A percentile compares a stretch with the other conserved stretches of the same genome.
phyloP scores from a whole-genome alignment of 2,329 filamentous ascomycete species.

The Mycosphaerella arachidis region DNA sequence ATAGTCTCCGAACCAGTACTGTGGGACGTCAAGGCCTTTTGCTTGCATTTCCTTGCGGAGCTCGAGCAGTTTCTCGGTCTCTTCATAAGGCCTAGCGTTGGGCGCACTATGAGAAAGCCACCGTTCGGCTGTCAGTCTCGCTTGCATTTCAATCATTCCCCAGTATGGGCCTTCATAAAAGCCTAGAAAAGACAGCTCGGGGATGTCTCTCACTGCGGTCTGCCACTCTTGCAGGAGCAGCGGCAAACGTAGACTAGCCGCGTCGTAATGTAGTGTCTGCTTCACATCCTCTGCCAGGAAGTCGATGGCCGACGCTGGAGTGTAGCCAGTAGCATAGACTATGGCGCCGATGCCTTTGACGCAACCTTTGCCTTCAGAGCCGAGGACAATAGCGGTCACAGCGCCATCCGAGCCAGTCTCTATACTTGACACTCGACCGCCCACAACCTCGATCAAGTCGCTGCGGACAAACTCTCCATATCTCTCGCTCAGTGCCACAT shows the following conservation, averaged over 20 bases:
- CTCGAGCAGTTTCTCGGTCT: conserved; percentile 45
- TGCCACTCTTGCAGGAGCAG: conserved; percentile 58
- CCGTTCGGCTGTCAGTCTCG: conserved; percentile 59
- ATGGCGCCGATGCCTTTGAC: conserved; percentile 60
- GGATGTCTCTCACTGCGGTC: conserved; percentile 47
- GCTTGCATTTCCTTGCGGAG: conserved; percentile 44
- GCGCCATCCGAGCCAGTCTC: conserved; percentile 4
- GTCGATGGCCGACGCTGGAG: conserved; percentile 58
- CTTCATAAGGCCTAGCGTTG: conserved; percentile 24
- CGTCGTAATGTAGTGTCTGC: conserved; percentile 54
- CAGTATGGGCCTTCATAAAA: conserved; percentile 83
- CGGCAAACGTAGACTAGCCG: conserved; percentile 53
- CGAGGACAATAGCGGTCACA: conserved; percentile 7
- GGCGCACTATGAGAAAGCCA: conserved; percentile 49
- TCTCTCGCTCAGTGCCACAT: conserved; percentile 64
- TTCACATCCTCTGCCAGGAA: conserved; percentile 59
- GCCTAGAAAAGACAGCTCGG: conserved; percentile 70
- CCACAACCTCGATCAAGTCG: conserved; percentile 43
- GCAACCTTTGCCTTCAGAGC: background rate
- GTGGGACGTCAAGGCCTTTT: conserved; percentile 50
- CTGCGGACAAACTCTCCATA: conserved; percentile 71
- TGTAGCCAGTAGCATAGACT: conserved; percentile 72
- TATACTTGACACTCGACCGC: conserved; percentile 35
- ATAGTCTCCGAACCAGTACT: conserved; percentile 84
- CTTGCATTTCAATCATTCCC: conserved; percentile 85